Base-by-base conservation (phyloP, 441 rosid species). In the Biscutella laevigata region DNA sequence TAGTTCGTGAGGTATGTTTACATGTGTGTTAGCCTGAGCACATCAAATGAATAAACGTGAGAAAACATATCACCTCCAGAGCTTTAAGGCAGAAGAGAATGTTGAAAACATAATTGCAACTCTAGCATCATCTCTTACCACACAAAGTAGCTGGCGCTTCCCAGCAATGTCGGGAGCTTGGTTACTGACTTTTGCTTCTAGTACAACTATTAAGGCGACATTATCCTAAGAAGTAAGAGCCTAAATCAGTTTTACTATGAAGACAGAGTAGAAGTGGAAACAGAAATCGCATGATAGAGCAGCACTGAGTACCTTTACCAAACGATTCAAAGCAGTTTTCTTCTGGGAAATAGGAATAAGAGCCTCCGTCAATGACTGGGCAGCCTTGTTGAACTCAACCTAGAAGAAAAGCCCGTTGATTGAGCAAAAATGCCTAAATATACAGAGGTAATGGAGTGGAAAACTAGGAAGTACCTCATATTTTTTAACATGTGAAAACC, bases 341-440 rank as follows among this genome's bases (percentile, higher is more conserved):
- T 78, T 88, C 73, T 88, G 94, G 24, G 82, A 44, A 66, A 70
- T 68, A 66, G 94, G 94, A 59, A 84, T 77, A 41, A 77, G 60
- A 57, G 86, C 94, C 39, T 84, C 96, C 2, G 96, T 88, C 74
- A 88, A 66, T 65, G 96, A 88, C 67, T 84, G 96, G 16, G 96
- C 91, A 68, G 96, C 96, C 66, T 82, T 88, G 57, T 84, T 88
- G 64, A 88, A 88, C 65, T 84, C 94, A 76, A 88, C 96, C 96
- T 88, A 69, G 70, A 50, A 14, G 15, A 50, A n/a, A 7, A 48
- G 59, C 39, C 16, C 4, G 29, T 15, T 20, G 59, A 19, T 28
- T 57, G 17, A 57, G 30, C 40, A 19, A 40, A 42, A 33, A 22
- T 35, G 4, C 19, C 29, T 48, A 32, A 15, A 17, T 17, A 24